Evolutionary conservation across 768 basidiomycete species (phyloP), one percentile per base, ranked within the genome.

Genomic region (Dacryopinax spathularia): DNA sequence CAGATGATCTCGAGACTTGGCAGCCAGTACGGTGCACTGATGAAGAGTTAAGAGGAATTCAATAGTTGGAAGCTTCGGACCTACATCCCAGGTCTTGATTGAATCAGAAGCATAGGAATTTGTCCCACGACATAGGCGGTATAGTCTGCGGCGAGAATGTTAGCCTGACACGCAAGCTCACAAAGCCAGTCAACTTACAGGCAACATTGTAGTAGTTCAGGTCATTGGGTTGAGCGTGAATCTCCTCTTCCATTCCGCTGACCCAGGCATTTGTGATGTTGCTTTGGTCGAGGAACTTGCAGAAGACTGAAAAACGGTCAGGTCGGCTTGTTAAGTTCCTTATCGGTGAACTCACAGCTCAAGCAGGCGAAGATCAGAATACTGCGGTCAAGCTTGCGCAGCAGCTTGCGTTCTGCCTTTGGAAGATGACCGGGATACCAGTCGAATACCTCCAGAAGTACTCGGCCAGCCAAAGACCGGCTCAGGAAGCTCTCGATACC

Each of bases 171-270:
- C 22, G 18, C 7, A 18, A 4, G 18, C 16, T 7, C 18, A 41
- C 5, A 6, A 6, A 4, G 18, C 7, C 5, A 18, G 18, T 7
- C 6, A 41, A 41, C 39, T 41, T 18, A 41, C 39, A 41, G 4
- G 39, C 39, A 18, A 41, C 39, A 18, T 41, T 41, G 39, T 41
- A 67, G 35, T 61, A 66, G 37, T 67, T 69, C 10, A 71, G 39
- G n/a, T 63, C 64, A 60, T 71, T 71, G 2, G 68, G 68, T 33
- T 64, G 59, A 25, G 67, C 62, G 10, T 62, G 61, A 20, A 71
- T 20, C 44, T 69, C 70, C 64, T 71, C 70, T 36, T 68, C 65
- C 68, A 71, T 65, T 2, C 69, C 69, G n/a, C 60, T 56, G 29
- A 61, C 18, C 29, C 31, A 34, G 3, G 35, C 68, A 61, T 70